Evolutionary conservation across 129 eudicot genomes (phyloP).

Genomic region (sunflower (Helianthus annuus)): DNA sequence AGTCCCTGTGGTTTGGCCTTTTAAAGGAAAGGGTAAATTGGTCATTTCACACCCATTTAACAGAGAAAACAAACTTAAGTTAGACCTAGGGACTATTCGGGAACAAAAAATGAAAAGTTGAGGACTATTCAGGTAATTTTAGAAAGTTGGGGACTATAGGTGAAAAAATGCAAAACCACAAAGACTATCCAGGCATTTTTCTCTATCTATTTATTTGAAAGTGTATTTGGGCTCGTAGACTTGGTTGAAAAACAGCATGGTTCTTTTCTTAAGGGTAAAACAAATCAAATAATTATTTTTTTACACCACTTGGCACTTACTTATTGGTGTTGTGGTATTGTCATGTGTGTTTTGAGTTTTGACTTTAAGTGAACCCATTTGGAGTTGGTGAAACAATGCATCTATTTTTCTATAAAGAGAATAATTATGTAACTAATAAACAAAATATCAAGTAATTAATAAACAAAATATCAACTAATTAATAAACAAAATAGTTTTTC

Average conservation of each 20-base stretch:
- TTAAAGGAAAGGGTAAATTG: no score
- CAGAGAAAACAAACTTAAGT: no score
- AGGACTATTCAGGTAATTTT: no score
- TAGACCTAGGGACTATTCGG: no score
- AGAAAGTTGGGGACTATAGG: no score
- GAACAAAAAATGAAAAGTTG: no score
- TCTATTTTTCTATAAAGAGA: not conserved
- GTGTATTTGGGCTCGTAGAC: not conserved
- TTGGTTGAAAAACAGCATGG: not conserved
- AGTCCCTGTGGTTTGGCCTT: no score
- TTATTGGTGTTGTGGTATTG: not conserved
- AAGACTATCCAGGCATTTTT: no score
- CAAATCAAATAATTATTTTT: not conserved
- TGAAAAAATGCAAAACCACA: no score
- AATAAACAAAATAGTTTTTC: not conserved
- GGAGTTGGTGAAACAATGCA: slow-evolving; percentile 5
- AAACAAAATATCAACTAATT: not conserved
- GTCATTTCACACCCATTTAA: no score
- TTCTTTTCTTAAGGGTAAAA: not conserved
- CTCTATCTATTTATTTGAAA: not conserved
- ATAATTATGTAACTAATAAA: not conserved
- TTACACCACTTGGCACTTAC: not conserved
- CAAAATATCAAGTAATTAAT: not conserved
- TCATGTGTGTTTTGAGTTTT: not conserved
- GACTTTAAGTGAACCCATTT: not conserved